Conservation (phyloP, 116 monocot species). For the Dioscorea cayenensis region DNA sequence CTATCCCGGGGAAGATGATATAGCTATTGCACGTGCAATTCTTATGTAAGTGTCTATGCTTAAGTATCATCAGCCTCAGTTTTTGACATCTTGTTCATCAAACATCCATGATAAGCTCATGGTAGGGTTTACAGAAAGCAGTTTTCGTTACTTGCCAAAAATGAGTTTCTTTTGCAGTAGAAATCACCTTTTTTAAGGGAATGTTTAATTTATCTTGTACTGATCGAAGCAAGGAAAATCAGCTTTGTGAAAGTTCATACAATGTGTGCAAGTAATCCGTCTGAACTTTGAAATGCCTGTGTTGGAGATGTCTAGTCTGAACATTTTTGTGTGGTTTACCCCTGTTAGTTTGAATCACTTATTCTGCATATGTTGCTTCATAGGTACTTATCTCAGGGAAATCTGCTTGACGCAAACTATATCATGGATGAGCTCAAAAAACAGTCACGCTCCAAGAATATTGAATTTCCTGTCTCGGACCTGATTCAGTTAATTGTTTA, state of each 20-base stretch:
- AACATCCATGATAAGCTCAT: too few relatives aligned
- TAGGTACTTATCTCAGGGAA: slow-evolving; percentile 90
- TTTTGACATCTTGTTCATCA: not conserved
- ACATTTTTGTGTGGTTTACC: not conserved
- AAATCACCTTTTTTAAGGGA: not conserved
- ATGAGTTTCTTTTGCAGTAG: not conserved
- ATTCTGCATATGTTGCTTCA: not conserved
- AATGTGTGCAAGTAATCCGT: not conserved
- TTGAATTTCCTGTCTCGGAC: slow-evolving; percentile 58
- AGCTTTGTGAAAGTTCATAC: not conserved
- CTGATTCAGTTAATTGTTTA: slow-evolving; percentile 70
- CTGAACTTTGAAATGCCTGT: not conserved
- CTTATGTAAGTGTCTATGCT: slow-evolving; percentile 62
- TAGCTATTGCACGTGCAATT: slow-evolving; percentile 87
- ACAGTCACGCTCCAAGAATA: slow-evolving; percentile 42
- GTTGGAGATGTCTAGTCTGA: not conserved
- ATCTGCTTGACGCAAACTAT: slow-evolving; percentile 86
- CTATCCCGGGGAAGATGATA: slow-evolving; percentile 98
- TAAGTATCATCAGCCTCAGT: not conserved
- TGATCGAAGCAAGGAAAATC: too few relatives aligned
- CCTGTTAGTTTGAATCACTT: not conserved
- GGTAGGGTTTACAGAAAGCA: too few relatives aligned
- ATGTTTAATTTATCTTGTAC: not conserved
- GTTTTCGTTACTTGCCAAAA: too few relatives aligned
- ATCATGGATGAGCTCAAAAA: slow-evolving; percentile 67